These are phyloP conservation scores for Candida germanica DNA, from an alignment of 805 yeast species.

Conservation along the genomic window DNA sequence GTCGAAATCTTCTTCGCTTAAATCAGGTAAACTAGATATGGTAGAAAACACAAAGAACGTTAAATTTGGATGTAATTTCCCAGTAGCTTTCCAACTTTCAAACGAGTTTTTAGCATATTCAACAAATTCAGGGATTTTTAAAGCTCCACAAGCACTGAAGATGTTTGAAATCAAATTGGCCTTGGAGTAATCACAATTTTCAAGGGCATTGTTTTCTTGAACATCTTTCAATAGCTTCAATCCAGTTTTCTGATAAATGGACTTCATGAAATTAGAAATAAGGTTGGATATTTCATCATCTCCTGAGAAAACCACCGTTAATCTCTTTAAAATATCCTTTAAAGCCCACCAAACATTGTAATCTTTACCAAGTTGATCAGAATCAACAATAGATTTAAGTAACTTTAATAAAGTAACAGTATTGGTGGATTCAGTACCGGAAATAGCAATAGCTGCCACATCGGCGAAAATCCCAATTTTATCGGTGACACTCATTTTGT, in stretches of 20 bases:
- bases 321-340: slow-evolving; percentile 26
- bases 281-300: slow-evolving; percentile 21
- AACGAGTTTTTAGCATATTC: slow-evolving; percentile 31
- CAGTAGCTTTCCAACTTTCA: slow-evolving; percentile 19
- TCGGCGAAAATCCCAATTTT: slow-evolving; percentile 57
- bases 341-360: slow-evolving; percentile 57
- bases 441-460: slow-evolving; percentile 44
- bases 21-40: slow-evolving; percentile 35
- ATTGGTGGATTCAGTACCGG: slow-evolving; percentile 35
- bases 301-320: slow-evolving; percentile 35
- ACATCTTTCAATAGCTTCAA: slow-evolving; percentile 26
- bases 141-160: slow-evolving; percentile 39
- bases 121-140: slow-evolving; percentile 36
- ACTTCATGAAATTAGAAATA: slow-evolving; percentile 28
- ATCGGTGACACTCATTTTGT: slow-evolving; percentile 42
- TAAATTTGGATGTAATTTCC: slow-evolving; percentile 42
- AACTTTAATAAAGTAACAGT: slow-evolving; percentile 46
- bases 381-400: slow-evolving; percentile 27
- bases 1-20: slow-evolving; percentile 32
- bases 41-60: slow-evolving; percentile 43
- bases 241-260: slow-evolving; percentile 23
- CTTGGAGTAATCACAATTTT: slow-evolving; percentile 24
- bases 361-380: slow-evolving; percentile 27
- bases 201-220: slow-evolving; percentile 13
- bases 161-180: slow-evolving; percentile 36